Evolutionary conservation across 73 alveolate genomes (phyloP).

Genomic region (Paramecium sonneborni): DNA sequence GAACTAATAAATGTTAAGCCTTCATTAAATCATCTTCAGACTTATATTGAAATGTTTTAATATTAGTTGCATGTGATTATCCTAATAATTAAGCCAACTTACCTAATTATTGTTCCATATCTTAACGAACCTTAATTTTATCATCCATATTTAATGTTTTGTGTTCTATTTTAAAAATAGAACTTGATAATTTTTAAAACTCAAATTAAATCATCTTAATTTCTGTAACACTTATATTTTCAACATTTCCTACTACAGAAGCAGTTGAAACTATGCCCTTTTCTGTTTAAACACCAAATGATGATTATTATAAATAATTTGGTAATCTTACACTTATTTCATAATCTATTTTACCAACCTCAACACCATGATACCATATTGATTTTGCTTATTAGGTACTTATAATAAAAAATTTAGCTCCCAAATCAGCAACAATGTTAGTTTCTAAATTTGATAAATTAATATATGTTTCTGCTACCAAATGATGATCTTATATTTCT

Average conservation of each 20-base stretch:
- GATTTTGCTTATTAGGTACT: not conserved
- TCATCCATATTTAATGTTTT: not conserved
- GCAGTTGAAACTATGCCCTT: not conserved
- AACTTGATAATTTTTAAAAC: not conserved
- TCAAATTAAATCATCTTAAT: not conserved
- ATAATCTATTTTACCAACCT: not conserved
- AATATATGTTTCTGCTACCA: constrained; percentile 41
- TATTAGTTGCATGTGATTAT: not conserved
- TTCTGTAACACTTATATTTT: not conserved
- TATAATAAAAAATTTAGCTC: not conserved
- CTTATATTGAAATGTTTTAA: not conserved
- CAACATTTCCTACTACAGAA: constrained; percentile 12
- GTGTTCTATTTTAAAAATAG: constrained; percentile 37
- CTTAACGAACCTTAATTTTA: not conserved
- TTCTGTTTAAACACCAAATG: constrained; percentile 33
- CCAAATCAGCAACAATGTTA: not conserved
- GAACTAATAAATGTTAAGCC: constrained; percentile 10
- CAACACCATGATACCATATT: constrained; percentile 54
- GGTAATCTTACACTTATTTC: not conserved
- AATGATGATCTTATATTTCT: constrained; percentile 36
- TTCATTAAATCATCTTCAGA: constrained; percentile 34
- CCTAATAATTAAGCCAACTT: constrained; percentile 6
- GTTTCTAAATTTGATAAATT: not conserved
- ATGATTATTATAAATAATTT: constrained; percentile 8
- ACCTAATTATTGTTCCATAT: not conserved